Conservation (phyloP, 192 early-diverging fungal genomes). For the Ambispora gerdemannii region DNA sequence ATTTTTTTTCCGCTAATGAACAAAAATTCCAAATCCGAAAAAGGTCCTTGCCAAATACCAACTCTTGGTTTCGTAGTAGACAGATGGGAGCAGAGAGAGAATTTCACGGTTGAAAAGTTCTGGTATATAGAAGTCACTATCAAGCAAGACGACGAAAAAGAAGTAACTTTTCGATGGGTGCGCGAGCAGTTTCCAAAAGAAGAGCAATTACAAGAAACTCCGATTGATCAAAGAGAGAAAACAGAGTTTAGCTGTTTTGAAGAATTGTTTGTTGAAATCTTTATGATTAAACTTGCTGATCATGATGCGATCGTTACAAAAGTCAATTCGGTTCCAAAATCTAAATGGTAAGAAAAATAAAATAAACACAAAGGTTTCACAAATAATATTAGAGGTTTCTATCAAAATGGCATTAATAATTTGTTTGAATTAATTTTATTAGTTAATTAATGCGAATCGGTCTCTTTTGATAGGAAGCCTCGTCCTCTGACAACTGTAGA, state of each 20-base stretch:
- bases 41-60: constrained; percentile 94
- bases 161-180: constrained; percentile 71
- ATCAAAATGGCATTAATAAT: too few relatives aligned
- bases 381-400: too few relatives aligned
- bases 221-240: constrained; percentile 63
- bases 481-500: constrained; percentile 93
- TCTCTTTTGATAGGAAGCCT: constrained; percentile 61
- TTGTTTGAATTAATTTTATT: neutral
- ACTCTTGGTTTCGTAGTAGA: constrained; percentile 96
- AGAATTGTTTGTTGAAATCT: neutral
- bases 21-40: neutral
- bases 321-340: neutral
- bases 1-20: too few relatives aligned
- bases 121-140: constrained; percentile 80
- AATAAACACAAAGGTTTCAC: too few relatives aligned
- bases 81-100: constrained; percentile 66
- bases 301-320: neutral
- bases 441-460: neutral
- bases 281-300: neutral
- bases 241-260: constrained; percentile 65
- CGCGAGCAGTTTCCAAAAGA: constrained; percentile 48
- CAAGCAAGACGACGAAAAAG: constrained; percentile 44
- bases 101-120: constrained; percentile 85
- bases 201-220: constrained; percentile 47
- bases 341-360: neutral